phyloP scores from a whole-genome alignment of 805 yeast genomes.

The Tetrapisispora pingtungensis region DNA sequence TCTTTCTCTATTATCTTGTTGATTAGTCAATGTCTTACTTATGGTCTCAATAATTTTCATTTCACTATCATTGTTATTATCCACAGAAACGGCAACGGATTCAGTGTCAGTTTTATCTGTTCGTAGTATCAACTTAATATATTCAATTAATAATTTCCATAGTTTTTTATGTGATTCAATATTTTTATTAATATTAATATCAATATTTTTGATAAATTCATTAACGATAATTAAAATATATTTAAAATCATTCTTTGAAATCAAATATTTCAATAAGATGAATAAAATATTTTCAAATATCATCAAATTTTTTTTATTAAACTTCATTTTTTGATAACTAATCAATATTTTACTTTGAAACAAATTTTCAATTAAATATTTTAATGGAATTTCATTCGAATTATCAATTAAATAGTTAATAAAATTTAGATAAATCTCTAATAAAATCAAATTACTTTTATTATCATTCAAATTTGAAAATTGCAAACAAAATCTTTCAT shows the following conservation, averaged over 20 bases:
- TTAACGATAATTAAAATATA: conserved; percentile 23
- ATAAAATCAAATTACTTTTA: conserved; percentile 10
- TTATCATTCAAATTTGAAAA: conserved; percentile 6
- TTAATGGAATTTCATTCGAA: not conserved
- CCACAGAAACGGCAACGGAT: not conserved
- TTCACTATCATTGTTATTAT: not conserved
- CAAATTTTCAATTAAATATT: not conserved
- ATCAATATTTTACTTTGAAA: not conserved
- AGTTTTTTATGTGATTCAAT: conserved; percentile 14
- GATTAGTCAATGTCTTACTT: not conserved
- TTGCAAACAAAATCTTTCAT: conserved; percentile 31
- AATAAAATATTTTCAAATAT: conserved; percentile 42
- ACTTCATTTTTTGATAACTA: not conserved
- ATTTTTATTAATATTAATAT: conserved; percentile 1
- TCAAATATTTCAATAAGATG: conserved; percentile 41
- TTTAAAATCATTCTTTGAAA: conserved; percentile 29
- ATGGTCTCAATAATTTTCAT: not conserved
- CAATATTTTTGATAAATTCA: conserved; percentile 9
- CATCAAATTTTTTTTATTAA: not conserved
- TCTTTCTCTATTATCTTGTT: not conserved
- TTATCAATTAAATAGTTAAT: conserved; percentile 31
- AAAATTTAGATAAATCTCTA: conserved; percentile 13
- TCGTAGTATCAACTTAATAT: conserved; percentile 10
- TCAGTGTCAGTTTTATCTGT: conserved; percentile 2
- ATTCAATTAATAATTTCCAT: conserved; percentile 19